Base-by-base conservation (phyloP, 768 basidiomycete genomes). In the Panus rudis region DNA sequence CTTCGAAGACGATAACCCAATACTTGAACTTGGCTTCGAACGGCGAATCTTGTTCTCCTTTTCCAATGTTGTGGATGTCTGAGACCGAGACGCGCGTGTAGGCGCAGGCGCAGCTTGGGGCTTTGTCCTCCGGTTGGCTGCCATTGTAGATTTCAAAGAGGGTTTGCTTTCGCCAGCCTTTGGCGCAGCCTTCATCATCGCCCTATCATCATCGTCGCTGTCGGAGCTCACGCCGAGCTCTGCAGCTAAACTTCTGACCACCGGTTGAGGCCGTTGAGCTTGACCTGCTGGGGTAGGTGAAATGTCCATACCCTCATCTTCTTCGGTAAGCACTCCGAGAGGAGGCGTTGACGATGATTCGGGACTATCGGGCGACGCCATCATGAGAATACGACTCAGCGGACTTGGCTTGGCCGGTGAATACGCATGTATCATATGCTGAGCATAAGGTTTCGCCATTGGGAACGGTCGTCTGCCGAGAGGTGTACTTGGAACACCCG, bases 321-420 rank as follows among this genome's bases (percentile, higher is more conserved):
- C 46, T 31, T 56, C 58, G 11, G 41, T 39, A 8, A 60, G 52
- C 11, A 53, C 34, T 24, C 44, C 52, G 13, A 59, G 51, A n/a
- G 37, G 45, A 4, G 49, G 41, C 6, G 38, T 33, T 11, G 24
- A 17, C 32, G 42, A 27, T 11, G 40, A 47, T 22, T 50, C 50
- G 2, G 59, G 50, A 20, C 52, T 49, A 30, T 50, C 51, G 34
- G 56, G 60, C 4, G 83, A 84, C 3, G 69, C 72, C 32, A 89
- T 68, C 79, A 81, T 76, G 19, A 89, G 69, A 41, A 90, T 87
- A 10, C 86, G 75, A 47, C 84, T 87, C 24, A 91, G 69, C 2
- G 87, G 87, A 49, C 84, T 88, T 0, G 88, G 87, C 58, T 78
- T 81, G 2, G 69, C 80, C 22, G 87, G 87, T 0, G 88, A 89